These are phyloP conservation scores for Umbilicus rupestris DNA, from an alignment of 164 flowering plant species.

Conservation along the genomic window DNA sequence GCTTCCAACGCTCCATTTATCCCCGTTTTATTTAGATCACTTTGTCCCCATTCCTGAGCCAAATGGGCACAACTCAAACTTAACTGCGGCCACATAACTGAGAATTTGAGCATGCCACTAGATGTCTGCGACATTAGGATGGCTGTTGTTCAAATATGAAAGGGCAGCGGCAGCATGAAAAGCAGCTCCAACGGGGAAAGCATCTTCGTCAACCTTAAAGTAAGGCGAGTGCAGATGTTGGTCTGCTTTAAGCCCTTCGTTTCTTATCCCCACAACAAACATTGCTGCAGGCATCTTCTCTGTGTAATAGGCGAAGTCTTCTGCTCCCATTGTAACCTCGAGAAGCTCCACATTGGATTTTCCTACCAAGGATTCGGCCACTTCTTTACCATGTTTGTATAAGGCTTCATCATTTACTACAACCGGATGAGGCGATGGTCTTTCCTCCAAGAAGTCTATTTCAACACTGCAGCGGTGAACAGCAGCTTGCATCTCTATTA, in stretches of 20 bases:
- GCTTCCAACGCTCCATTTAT: neutral
- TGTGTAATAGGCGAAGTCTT: slow-evolving; percentile 23
- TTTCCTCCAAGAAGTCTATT: slow-evolving; percentile 22
- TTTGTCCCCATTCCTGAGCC: slow-evolving; percentile 1
- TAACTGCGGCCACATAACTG: too few species aligned
- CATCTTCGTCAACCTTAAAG: slow-evolving; percentile 28
- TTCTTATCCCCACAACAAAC: slow-evolving; percentile 15
- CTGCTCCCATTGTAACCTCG: slow-evolving; percentile 22
- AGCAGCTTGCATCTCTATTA: slow-evolving; percentile 21
- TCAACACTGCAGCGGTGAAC: slow-evolving; percentile 19
- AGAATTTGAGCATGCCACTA: neutral
- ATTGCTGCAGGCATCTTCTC: slow-evolving; percentile 18
- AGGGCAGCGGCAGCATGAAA: slow-evolving; percentile 27
- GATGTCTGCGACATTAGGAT: neutral
- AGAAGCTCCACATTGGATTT: slow-evolving; percentile 18
- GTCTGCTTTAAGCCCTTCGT: slow-evolving; percentile 16
- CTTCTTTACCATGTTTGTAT: slow-evolving; percentile 19
- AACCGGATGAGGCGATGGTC: slow-evolving; percentile 21
- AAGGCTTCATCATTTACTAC: slow-evolving; percentile 19
- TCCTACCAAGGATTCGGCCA: slow-evolving; percentile 18
- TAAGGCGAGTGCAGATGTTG: slow-evolving; percentile 23
- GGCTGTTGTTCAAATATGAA: slow-evolving; percentile 20
- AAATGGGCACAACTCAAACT: too few species aligned
- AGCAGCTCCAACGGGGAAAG: slow-evolving; percentile 30
- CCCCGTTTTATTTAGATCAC: neutral